Percentiles rank a stretch among this genome's conserved stretches.
Conservation (phyloP, 768 basidiomycete species). For the Filobasidium floriforme region DNA sequence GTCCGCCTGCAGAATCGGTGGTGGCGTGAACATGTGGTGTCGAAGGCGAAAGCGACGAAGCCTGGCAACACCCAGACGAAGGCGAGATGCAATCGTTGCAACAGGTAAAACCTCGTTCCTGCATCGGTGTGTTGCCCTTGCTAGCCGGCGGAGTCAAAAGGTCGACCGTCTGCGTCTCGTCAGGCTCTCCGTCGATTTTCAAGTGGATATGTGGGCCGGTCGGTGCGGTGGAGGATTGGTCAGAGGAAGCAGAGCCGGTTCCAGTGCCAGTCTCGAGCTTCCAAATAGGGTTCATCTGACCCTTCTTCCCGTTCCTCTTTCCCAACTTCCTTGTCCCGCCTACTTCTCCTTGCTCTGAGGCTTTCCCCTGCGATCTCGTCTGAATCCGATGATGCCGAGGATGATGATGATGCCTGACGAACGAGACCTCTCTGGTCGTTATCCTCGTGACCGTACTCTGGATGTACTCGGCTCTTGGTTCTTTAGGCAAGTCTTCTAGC, state of each 20-base stretch:
- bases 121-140: neutral
- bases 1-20: neutral
- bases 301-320: neutral
- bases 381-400: neutral
- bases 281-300: neutral
- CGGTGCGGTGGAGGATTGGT: neutral
- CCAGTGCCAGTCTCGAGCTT: neutral
- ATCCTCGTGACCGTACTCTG: conserved; percentile 18
- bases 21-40: neutral
- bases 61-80: conserved; percentile 12
- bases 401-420: conserved; percentile 16
- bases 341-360: neutral
- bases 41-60: conserved; percentile 3
- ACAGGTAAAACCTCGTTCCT: neutral
- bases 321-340: conserved; percentile 2
- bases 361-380: neutral
- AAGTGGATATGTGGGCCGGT: too few relatives aligned
- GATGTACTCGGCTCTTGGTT: conserved; percentile 20
- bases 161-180: neutral
- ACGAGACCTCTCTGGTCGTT: conserved; percentile 10
- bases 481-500: conserved; percentile 4
- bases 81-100: conserved; percentile 16
- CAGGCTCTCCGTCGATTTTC: too few relatives aligned
- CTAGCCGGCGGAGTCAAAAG: neutral
- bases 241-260: too few relatives aligned